Base-by-base conservation (phyloP, 2,329 filamentous ascomycete species). In the Neocatenulostroma microsporum region DNA sequence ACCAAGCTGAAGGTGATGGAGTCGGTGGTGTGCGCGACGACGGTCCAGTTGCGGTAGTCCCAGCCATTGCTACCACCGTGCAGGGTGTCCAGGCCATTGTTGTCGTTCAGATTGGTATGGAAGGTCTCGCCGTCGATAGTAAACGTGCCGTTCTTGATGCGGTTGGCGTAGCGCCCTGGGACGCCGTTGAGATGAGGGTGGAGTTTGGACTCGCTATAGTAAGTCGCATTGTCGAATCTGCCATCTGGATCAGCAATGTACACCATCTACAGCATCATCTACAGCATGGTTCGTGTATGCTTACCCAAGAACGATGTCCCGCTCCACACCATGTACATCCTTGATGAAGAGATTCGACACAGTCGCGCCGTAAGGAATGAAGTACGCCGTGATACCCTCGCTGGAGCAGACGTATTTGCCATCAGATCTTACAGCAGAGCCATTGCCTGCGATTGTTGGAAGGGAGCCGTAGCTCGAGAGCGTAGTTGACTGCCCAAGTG, bases 161-260 rank as follows among this genome's bases (percentile, higher is more conserved):
- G 24, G 60, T 88, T 88, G 40, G 83, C 83, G 56, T 88, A 88
- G 37, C 83, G 78, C 30, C 61, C 82, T 0, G 81, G 81, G 1
- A 88, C 76, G 42, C 76, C 71, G 30, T 82, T 82, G 42, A 84
- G 76, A 64, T 87, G 81, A 17, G 79, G 77, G 58, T 87, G 82
- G 42, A 72, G 66, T 41, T 62, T 62, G 59, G 84, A 80, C 32
- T 76, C 57, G 41, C 60, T 62, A 62, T 87, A 88, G 62, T 82
- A 77, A 35, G 66, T 75, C 30, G 82, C 82, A 54, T 86, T 86
- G 63, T 88, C 83, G 51, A 78, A 87, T 15, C 33, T 36, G 24
- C 6, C 9, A n/a, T n/a, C 23, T 24, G 8, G n/a, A 24, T n/a
- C 8, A 24, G 23, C 27, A 29, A 29, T 29, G 9, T 9, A 15